Percentiles rank a stretch among this genome's conserved stretches.
These are phyloP conservation scores for Tagetes erecta DNA, from an alignment of 129 eudicot species.

Conservation along the genomic window DNA sequence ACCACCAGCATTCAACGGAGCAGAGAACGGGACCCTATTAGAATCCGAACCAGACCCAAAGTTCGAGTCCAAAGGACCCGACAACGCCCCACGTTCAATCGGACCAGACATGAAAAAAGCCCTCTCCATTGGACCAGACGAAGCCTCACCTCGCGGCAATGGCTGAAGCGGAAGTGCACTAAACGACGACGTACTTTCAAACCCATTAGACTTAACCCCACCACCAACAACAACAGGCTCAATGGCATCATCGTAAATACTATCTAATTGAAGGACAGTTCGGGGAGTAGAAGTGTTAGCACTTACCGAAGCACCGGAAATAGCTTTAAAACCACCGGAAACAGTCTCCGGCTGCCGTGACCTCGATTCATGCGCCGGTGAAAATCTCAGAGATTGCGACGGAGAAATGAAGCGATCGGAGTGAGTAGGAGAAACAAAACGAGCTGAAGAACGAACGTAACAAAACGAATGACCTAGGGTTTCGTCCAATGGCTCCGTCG, in stretches of 20 bases:
- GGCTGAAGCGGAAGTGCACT: conserved; percentile 76
- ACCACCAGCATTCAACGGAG: conserved; percentile 63
- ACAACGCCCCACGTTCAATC: conserved; percentile 87
- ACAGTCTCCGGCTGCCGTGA: conserved; percentile 40
- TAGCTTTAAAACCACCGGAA: conserved; percentile 53
- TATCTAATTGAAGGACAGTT: conserved; percentile 60
- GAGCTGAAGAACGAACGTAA: conserved; percentile 78
- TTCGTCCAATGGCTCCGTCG: conserved; percentile 65
- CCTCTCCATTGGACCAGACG: conserved; percentile 59
- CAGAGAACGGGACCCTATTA: conserved; percentile 65
- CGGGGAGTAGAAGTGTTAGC: conserved; percentile 85
- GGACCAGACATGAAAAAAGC: conserved; percentile 92
- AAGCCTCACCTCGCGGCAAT: conserved; percentile 58
- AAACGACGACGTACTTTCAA: conserved; percentile 88
- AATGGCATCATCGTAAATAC: conserved; percentile 53
- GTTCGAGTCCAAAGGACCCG: conserved; percentile 69
- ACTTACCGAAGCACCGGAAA: conserved; percentile 91
- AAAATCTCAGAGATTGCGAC: conserved; percentile 67
- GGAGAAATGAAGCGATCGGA: conserved; percentile 95
- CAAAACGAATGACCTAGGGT: conserved; percentile 98
- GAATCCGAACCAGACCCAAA: conserved; percentile 31
- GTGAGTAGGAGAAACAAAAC: conserved; percentile 66
- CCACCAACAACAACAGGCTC: conserved; percentile 36
- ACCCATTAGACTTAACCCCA: conserved; percentile 59
- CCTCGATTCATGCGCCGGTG: conserved; percentile 41